Evolutionary conservation across 306 rosid species (phyloP), one percentile per base, ranked within the genome.

Genomic region (Senna siamea): DNA sequence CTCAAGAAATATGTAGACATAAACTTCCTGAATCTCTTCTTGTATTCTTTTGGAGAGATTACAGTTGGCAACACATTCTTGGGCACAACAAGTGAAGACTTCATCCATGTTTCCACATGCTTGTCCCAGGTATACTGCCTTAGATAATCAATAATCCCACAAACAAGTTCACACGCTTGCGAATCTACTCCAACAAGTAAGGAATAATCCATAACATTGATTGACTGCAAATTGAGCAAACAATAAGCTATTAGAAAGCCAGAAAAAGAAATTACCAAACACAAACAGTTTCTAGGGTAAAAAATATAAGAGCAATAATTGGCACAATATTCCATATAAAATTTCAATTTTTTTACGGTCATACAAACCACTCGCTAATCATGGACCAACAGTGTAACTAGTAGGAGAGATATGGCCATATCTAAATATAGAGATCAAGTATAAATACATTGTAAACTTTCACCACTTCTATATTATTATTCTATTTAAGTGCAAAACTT

Each of bases 111-210:
- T 90, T 93, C 98, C 44, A 93, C 86, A 63, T 93, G 98, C 82
- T 93, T 93, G 85, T 93, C 98, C 98, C 97, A 93, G 2, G 98
- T 93, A 70, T 93, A 93, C 80, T 91, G 98, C 87, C 98, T 85
- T 9, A 91, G 88, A 81, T 87, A 93, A 84, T 93, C 98, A 14
- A 93, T 93, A 61, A 93, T 93, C 32, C 98, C 98, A 19, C 98
- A 93, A 23, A 93, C 98, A 67, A 91, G 92, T 72, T 87, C 88
- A 52, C 84, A 83, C 74, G 84, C 80, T 71, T 91, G 80, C 5
- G 90, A 80, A 78, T 91, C 97, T 30, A 93, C 96, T 66, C 90
- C 98, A 20, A 93, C 96, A 5, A 93, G 89, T 66, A 93, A 79
- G 54, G 98, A 93, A 77, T 93, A 93, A 76, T 93, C 98, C 98